These are phyloP conservation scores for Polychaeton citri DNA, from an alignment of 2,329 filamentous ascomycete species.

Conservation along the genomic window DNA sequence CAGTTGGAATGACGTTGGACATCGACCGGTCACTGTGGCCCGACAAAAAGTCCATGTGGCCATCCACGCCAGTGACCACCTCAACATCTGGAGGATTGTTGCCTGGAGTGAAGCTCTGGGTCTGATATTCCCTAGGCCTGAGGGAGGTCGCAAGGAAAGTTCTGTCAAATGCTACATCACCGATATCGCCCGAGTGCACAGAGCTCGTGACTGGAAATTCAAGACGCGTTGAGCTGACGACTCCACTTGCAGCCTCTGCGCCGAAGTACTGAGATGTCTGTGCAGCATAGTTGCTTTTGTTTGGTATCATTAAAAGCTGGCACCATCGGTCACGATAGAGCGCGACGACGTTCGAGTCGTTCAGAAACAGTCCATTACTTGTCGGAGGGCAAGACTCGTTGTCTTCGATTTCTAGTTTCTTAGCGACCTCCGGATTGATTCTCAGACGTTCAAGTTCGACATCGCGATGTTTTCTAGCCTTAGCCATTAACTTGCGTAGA, in stretches of 20 bases:
- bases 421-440: constrained; percentile 13
- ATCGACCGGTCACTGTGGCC: not conserved
- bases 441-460: constrained; percentile 19
- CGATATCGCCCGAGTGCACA: not conserved
- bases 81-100: not conserved
- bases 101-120: not conserved
- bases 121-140: not conserved
- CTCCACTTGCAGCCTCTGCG: not conserved
- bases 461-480: constrained; percentile 20
- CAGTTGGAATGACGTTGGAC: constrained; percentile 5
- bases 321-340: constrained; percentile 19
- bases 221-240: not conserved
- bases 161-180: not conserved
- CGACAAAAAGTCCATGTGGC: not conserved
- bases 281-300: not conserved
- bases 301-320: constrained; percentile 12
- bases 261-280: not conserved
- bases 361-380: constrained; percentile 16
- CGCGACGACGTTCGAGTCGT: constrained; percentile 7
- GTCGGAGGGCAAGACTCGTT: constrained; percentile 11
- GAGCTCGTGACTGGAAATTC: not conserved
- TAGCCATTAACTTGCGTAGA: constrained; percentile 19
- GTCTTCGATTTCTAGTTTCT: constrained; percentile 11
- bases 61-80: not conserved
- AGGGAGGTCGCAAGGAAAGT: not conserved